These are phyloP conservation scores for Fusarium sp. DNA, from an alignment of 2,329 filamentous ascomycete species.

Conservation along the genomic window DNA sequence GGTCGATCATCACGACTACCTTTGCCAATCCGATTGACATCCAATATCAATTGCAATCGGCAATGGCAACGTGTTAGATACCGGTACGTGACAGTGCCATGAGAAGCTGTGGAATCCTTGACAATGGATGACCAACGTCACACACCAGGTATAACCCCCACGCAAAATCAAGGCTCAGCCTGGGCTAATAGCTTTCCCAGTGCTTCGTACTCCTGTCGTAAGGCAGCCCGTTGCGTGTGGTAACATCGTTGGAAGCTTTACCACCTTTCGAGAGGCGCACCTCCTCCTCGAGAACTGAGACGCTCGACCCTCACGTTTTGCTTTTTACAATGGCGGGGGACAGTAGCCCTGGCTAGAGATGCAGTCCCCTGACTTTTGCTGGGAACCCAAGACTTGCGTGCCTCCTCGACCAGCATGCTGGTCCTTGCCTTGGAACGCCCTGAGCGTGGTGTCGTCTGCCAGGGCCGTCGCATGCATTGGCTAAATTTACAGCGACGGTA, in stretches of 20 bases:
- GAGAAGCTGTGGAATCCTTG: background rate
- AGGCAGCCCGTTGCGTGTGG: constrained; percentile 17
- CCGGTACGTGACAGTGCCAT: background rate
- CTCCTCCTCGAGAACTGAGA: constrained; percentile 14
- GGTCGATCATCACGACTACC: constrained; percentile 41
- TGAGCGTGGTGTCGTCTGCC: constrained; percentile 18
- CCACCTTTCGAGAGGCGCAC: constrained; percentile 10
- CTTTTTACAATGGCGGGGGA: constrained; percentile 38
- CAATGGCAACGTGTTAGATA: constrained; percentile 21
- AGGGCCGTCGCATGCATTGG: background rate
- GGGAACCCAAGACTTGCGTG: constrained; percentile 13
- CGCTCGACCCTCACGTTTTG: constrained; percentile 23
- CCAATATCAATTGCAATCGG: constrained; percentile 22
- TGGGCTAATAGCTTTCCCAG: constrained; percentile 7
- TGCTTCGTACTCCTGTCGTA: constrained; percentile 15
- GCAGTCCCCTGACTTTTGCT: constrained; percentile 26
- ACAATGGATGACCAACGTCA: background rate
- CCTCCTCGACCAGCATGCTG: constrained; percentile 9
- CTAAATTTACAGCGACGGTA: background rate
- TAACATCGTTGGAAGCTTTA: constrained; percentile 13
- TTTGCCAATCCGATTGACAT: constrained; percentile 28
- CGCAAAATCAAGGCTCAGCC: constrained; percentile 29
- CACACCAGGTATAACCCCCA: constrained; percentile 26
- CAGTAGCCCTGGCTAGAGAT: constrained; percentile 27
- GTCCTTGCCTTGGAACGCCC: constrained; percentile 18